Evolutionary conservation across 2,329 filamentous ascomycete species (phyloP), one percentile per base, ranked within the genome.

Genomic region (Rugonectria rugulosa): DNA sequence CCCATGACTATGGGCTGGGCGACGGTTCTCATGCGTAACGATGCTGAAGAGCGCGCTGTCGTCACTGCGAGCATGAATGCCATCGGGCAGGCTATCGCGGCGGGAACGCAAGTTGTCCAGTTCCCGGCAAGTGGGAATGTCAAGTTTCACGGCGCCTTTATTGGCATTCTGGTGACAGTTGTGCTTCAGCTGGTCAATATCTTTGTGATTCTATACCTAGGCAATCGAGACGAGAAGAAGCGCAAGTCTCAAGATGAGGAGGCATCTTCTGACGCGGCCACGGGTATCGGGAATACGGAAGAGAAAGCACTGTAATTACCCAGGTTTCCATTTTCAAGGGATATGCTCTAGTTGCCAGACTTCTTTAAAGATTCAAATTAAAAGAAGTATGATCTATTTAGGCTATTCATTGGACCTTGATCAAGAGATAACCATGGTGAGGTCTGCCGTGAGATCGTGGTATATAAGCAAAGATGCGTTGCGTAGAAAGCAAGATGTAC

Each of bases 11-110:
- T 76, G 75, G 70, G 70, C 9, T 77, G 73, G 75, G 73, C 74
- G 19, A 73, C 73, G 0, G 62, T 73, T 3, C 62, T 69, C 8
- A 75, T 75, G 72, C 66, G 69, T 2, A 68, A 72, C 10, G 72
- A 75, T 37, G 73, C 73, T 7, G 75, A 77, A 49, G 75, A 77
- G 56, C 67, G 75, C 17, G 75, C 75, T 2, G 67, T 77, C 2
- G 73, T 77, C 6, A 76, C 73, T 14, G 74, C 73, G 1, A 76
- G 73, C 24, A 77, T 77, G 74, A 77, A 77, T 42, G 72, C 75
- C 6, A 74, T 77, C 42, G 75, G 75, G 1, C 75, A 77, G 56
- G 75, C 69, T 2, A 75, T 77, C 27, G 72, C 69, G 11, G 75
- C 75, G 0, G 73, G 75, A 41, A 72, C 69, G 2, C 74, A 78